phyloP scores from a whole-genome alignment of 2,329 filamentous ascomycete genomes.

The Microdochium trichocladiopsis region DNA sequence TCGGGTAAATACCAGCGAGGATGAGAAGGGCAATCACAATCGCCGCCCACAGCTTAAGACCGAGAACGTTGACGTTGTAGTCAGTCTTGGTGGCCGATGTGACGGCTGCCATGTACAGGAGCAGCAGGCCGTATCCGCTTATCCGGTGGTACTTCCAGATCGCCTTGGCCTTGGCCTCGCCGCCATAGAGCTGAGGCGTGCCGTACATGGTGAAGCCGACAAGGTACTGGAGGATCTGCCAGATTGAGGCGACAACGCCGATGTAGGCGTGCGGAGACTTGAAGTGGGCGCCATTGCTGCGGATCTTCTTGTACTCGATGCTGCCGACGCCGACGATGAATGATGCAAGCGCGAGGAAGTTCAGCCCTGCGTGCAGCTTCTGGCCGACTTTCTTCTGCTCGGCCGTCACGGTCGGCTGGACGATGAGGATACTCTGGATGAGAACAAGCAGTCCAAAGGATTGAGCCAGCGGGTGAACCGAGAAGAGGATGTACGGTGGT shows the following conservation, averaged over 20 bases:
- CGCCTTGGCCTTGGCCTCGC: conserved; percentile 69
- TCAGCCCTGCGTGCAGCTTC: conserved; percentile 61
- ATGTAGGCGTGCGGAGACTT: conserved; percentile 75
- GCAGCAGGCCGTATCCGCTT: conserved; percentile 66
- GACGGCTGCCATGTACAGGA: conserved; percentile 68
- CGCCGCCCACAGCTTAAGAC: conserved; percentile 71
- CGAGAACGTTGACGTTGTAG: conserved; percentile 61
- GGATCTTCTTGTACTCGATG: conserved; percentile 80
- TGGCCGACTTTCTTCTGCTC: conserved; percentile 61
- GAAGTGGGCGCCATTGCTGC: conserved; percentile 63
- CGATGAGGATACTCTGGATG: conserved; percentile 71
- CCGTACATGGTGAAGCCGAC: conserved; percentile 83
- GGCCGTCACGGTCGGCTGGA: conserved; percentile 79
- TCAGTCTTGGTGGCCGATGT: conserved; percentile 68
- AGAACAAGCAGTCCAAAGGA: conserved; percentile 64
- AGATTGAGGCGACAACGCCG: conserved; percentile 66
- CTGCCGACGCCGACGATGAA: conserved; percentile 60
- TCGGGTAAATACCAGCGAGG: conserved; percentile 64
- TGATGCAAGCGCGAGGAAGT: conserved; percentile 53
- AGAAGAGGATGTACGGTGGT: conserved; percentile 69
- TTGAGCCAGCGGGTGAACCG: conserved; percentile 73
- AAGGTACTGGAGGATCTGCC: conserved; percentile 65
- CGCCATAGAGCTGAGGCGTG: conserved; percentile 66
- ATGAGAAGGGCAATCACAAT: conserved; percentile 59
- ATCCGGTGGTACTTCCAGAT: conserved; percentile 87